phyloP scores from a whole-genome alignment of 306 rosid species.

The Cucurbita moschata region DNA sequence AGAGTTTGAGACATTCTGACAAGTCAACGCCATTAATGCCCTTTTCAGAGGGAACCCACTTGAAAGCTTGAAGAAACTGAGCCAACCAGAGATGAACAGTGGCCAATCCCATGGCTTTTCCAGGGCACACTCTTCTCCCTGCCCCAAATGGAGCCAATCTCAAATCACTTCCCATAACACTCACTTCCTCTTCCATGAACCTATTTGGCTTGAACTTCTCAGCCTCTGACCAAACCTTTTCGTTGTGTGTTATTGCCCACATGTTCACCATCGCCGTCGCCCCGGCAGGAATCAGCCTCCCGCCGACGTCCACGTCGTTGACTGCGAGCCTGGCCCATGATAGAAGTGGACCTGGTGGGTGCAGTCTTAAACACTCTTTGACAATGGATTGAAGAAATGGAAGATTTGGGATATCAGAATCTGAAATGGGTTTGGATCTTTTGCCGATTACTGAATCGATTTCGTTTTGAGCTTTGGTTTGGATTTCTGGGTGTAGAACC shows the following conservation, averaged over 20 bases:
- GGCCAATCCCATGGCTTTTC: conserved; percentile 26
- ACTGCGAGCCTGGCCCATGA: conserved; percentile 35
- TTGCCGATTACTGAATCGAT: conserved; percentile 13
- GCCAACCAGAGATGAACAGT: conserved; percentile 29
- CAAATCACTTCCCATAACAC: conserved; percentile 19
- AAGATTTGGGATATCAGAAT: conserved; percentile 17
- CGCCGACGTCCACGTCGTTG: conserved; percentile 16
- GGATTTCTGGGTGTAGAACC: conserved; percentile 28
- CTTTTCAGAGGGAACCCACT: conserved; percentile 7
- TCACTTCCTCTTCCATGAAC: conserved; percentile 17
- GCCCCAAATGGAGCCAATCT: conserved; percentile 36
- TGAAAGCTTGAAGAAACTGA: conserved; percentile 17
- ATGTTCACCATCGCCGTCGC: conserved; percentile 41
- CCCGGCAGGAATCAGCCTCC: conserved; percentile 18
- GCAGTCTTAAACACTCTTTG: conserved; percentile 29
- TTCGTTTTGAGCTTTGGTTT: conserved; percentile 18
- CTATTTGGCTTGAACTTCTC: conserved; percentile 22
- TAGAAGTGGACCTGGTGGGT: conserved; percentile 36
- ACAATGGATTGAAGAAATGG: conserved; percentile 28
- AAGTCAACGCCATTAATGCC: conserved; percentile 6
- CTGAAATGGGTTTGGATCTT: not conserved
- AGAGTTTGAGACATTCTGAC: conserved; percentile 24
- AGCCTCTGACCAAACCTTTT: conserved; percentile 19
- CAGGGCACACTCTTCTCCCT: conserved; percentile 35
- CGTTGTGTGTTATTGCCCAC: conserved; percentile 38